Percentiles rank a stretch among this genome's conserved stretches.
These are phyloP conservation scores for Fusarium keratoplasticum DNA, from an alignment of 2,329 filamentous ascomycete genomes.

Conservation along the genomic window DNA sequence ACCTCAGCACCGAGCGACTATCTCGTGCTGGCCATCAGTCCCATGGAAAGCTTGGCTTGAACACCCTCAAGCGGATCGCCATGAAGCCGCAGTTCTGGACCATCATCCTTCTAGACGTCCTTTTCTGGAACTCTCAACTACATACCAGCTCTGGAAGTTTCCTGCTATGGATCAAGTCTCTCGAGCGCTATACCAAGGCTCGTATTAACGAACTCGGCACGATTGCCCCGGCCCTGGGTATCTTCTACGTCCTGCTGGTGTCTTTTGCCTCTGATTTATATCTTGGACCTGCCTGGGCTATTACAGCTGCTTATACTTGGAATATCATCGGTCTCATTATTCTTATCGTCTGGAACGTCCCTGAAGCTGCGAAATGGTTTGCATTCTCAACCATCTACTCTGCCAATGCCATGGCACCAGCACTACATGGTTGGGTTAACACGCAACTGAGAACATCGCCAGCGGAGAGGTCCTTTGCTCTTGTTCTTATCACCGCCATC, in stretches of 20 bases:
- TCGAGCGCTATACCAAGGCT: not conserved
- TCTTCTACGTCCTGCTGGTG: not conserved
- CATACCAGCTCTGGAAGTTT: not conserved
- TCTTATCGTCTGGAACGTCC: not conserved
- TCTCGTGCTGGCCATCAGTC: not conserved
- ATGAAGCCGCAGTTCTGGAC: not conserved
- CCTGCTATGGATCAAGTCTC: not conserved
- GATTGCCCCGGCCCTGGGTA: not conserved
- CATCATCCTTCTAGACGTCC: not conserved
- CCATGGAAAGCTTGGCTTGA: not conserved
- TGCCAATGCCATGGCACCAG: not conserved
- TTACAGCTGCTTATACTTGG: not conserved
- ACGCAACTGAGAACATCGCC: not conserved
- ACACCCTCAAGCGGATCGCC: not conserved
- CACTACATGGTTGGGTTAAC: not conserved
- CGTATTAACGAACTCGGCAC: not conserved
- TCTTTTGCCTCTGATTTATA: not conserved
- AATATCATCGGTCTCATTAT: not conserved
- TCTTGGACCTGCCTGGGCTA: not conserved
- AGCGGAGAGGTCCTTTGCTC: not conserved
- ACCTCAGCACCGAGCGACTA: not conserved
- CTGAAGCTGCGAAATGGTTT: not conserved
- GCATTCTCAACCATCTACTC: not conserved
- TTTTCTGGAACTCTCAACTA: not conserved
- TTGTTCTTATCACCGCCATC: not conserved